Conservation (phyloP, 2,329 filamentous ascomycete species). For the Cyphellophora attinorum region DNA sequence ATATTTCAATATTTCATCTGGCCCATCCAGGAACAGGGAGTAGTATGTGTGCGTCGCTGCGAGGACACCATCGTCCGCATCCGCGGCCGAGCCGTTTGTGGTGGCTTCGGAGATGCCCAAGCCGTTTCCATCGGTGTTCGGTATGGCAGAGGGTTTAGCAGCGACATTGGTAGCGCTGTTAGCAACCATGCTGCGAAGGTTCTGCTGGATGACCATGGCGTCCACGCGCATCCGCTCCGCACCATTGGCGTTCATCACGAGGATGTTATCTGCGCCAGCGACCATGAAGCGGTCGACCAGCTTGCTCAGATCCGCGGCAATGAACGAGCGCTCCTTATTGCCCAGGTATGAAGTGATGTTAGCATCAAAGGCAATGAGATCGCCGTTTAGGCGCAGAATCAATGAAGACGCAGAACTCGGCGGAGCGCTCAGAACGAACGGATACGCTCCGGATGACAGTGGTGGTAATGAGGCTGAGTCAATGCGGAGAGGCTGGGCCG, state of each 20-base stretch:
- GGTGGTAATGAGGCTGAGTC: conserved; percentile 39
- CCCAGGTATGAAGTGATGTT: conserved; percentile 66
- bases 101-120: conserved; percentile 10
- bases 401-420: conserved; percentile 45
- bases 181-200: conserved; percentile 78
- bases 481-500: conserved; percentile 17
- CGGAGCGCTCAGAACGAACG: conserved; percentile 31
- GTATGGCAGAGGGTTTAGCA: neutral
- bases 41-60: conserved; percentile 36
- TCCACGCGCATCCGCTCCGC: conserved; percentile 86
- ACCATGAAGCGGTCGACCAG: conserved; percentile 76
- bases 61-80: conserved; percentile 29
- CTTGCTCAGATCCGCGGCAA: conserved; percentile 64
- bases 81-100: conserved; percentile 8
- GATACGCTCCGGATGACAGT: conserved; percentile 32
- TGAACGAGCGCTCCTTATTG: conserved; percentile 60
- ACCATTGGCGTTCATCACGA: conserved; percentile 75
- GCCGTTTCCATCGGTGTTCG: conserved; percentile 6
- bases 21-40: conserved; percentile 38
- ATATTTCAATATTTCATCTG: conserved; percentile 33
- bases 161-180: conserved; percentile 6
- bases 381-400: conserved; percentile 73
- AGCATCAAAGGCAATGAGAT: conserved; percentile 80
- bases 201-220: conserved; percentile 89
- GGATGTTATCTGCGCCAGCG: conserved; percentile 58